Evolutionary conservation across 441 rosid species (phyloP), one percentile per base, ranked within the genome.

Genomic region (Jatropha multifida): DNA sequence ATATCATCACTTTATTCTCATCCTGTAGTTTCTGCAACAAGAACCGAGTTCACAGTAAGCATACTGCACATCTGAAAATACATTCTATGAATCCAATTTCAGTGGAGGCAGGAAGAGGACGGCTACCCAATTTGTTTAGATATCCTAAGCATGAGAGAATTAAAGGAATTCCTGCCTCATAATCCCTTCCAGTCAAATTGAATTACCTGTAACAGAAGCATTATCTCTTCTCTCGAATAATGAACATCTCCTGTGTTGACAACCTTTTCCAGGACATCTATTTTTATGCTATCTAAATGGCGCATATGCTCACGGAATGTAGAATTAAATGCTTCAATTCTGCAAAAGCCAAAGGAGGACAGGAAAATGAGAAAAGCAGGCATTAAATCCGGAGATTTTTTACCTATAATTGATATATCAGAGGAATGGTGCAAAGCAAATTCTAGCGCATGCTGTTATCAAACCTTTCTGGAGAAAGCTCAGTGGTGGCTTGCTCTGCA

Each of bases 1-100:
- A 91, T 72, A 96, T 88, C 97, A 92, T 94, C 83, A 96, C 89
- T 84, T 88, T 90, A 82, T 96, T 96, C 79, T 92, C 97, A 62
- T 91, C 94, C 79, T 96, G 96, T 78, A 96, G 86, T 87, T 86
- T 94, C 99, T 96, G 92, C 73, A 80, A 70, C 80, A 77, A 26
- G 51, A 37, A 58, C 42, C 44, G 46, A 65, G 52, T 27, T 78
- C 12, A 20, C 63, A 56, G 54, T 71, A 67, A 76, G 46, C 49
- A 49, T 20, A 75, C 15, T 46, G 23, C 55, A 59, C 23, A 23
- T 13, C 46, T 76, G 11, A 26, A 62, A 26, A 55, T 2, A 55
- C 41, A 15, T 26, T 32, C 27, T 8, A 49, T 51, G 32, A 26
- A 4, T 32, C 32, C 32, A 32, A 32, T 2, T 32, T 32, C n/a